A percentile compares a stretch with the other conserved stretches of the same genome.
Evolutionary conservation across 1,284 basidiomycete genomes (phyloP).

Genomic region (Ganoderma multipileum): DNA sequence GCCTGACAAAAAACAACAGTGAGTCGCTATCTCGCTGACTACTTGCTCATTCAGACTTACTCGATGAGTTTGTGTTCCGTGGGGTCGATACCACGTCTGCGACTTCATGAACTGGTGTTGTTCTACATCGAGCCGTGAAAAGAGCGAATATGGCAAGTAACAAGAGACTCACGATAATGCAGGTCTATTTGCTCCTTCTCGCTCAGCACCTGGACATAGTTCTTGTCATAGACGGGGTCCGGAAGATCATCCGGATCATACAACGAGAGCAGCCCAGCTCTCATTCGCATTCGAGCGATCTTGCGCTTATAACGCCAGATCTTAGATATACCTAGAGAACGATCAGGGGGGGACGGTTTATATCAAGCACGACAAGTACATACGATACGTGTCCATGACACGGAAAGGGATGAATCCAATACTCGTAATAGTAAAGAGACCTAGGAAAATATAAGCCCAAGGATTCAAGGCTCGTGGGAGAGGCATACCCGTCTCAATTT

Average conservation of each 20-base stretch:
- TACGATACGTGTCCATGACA: constrained; percentile 80
- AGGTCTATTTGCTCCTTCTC: constrained; percentile 76
- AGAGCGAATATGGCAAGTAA: background rate
- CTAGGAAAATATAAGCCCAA: constrained; percentile 40
- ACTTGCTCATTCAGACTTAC: constrained; percentile 43
- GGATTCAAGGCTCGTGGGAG: background rate
- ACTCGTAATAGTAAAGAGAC: constrained; percentile 83
- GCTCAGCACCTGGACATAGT: constrained; percentile 78
- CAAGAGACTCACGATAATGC: constrained; percentile 61
- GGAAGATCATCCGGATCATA: constrained; percentile 81
- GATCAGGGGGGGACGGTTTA: background rate
- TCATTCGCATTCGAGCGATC: constrained; percentile 60
- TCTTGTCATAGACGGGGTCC: constrained; percentile 75
- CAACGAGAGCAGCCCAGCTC: constrained; percentile 69
- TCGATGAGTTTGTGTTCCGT: constrained; percentile 86
- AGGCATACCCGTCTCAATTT: constrained; percentile 73
- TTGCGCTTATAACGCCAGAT: constrained; percentile 78
- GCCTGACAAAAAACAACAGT: constrained; percentile 53
- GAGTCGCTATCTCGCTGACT: background rate
- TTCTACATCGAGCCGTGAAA: constrained; percentile 47
- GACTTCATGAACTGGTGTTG: constrained; percentile 71
- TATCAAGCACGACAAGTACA: constrained; percentile 36
- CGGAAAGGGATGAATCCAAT: constrained; percentile 79
- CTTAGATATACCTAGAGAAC: constrained; percentile 62
- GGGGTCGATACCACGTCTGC: constrained; percentile 89